Conservation (phyloP, 805 yeast genomes). For the Komagataella populi region DNA sequence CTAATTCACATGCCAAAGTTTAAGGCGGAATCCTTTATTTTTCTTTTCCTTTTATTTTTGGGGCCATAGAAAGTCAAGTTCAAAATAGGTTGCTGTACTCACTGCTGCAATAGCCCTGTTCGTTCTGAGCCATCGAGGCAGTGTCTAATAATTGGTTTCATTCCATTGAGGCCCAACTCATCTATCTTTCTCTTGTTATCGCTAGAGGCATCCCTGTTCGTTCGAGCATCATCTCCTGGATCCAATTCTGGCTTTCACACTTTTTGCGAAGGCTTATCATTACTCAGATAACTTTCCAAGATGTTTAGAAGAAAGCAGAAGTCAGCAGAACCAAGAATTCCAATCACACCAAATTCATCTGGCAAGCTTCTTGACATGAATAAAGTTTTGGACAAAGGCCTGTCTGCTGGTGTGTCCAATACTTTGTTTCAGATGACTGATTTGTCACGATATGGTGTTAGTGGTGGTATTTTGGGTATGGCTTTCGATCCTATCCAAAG, state of each 20-base stretch:
- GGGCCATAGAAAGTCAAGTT: too few species aligned
- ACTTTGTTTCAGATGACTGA: slow-evolving; percentile 16
- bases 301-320: background rate
- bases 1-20: background rate
- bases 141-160: too few species aligned
- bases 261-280: background rate
- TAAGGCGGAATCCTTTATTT: too few species aligned
- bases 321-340: background rate
- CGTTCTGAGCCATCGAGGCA: too few species aligned
- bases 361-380: slow-evolving; percentile 1
- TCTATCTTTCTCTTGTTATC: background rate
- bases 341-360: background rate
- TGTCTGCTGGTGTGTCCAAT: slow-evolving; percentile 18
- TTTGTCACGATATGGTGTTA: slow-evolving; percentile 36
- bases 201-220: background rate
- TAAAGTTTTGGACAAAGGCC: slow-evolving; percentile 6
- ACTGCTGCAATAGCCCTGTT: too few species aligned
- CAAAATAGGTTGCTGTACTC: too few species aligned
- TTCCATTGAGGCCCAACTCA: too few species aligned
- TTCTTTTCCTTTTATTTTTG: too few species aligned
- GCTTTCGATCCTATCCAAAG: slow-evolving; percentile 88
- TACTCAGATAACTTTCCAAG: too few species aligned
- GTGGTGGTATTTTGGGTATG: slow-evolving; percentile 49
- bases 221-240: background rate
- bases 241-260: background rate